Conservation (phyloP, 179 eudicot genomes). For the Silene coronaria region DNA sequence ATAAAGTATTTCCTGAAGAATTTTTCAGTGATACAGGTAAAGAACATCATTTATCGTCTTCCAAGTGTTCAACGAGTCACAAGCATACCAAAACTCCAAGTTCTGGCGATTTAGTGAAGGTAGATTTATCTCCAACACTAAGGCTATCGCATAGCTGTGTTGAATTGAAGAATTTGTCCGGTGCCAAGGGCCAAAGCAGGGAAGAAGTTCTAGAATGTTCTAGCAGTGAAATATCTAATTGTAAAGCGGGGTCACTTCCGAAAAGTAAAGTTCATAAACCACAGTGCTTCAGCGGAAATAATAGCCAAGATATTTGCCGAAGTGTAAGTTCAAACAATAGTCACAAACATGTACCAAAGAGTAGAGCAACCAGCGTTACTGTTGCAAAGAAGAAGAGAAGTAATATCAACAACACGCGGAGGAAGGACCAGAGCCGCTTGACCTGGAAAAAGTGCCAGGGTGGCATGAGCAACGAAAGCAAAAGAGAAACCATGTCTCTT, state of each 20-base stretch:
- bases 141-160: conserved; percentile 11
- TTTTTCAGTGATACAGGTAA: neutral
- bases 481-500: neutral
- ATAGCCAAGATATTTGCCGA: neutral
- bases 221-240: conserved; percentile 5
- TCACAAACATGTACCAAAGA: neutral
- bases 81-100: neutral
- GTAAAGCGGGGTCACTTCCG: neutral
- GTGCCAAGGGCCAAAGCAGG: neutral
- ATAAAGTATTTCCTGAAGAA: conserved; percentile 17
- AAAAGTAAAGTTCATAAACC: neutral
- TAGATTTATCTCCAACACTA: neutral
- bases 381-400: conserved; percentile 4
- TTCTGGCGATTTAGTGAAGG: neutral
- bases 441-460: conserved; percentile 12
- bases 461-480: neutral
- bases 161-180: neutral
- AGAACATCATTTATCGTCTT: conserved; percentile 10
- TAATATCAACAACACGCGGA: neutral
- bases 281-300: neutral
- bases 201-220: conserved; percentile 10
- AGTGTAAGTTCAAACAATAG: neutral
- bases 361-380: neutral
- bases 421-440: conserved; percentile 16
- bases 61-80: neutral